Base-by-base conservation (phyloP, 805 yeast genomes). In the Spathaspora hagerdaliae region DNA sequence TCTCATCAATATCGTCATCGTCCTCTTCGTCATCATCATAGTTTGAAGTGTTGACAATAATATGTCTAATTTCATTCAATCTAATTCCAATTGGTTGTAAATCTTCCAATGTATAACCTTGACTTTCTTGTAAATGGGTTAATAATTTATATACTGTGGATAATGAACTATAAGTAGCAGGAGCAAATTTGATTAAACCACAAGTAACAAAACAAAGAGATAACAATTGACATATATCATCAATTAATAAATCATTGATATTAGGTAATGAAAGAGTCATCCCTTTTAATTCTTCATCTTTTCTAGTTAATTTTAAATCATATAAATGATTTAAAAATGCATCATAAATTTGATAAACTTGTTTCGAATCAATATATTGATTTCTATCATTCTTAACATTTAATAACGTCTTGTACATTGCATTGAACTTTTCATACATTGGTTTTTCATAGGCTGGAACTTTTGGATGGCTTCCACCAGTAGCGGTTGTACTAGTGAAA, bases 101-200 rank as follows among this genome's bases (percentile, higher is more conserved):
- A 62, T 94, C 99, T 54, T 85, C 87, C 45, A 79, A 81, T 1
- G 97, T 90, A 64, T 83, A 92, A 15, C 87, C 88, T 45, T 82
- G 82, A 41, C 87, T 79, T 60, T 87, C 96, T 52, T 81, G 78
- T 50, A 92, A 69, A 65, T 92, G 98, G 51, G 81, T 87, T 53
- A 94, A 73, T 47, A 94, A 69, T 54, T 94, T 81, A 65, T 84
- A 85, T 15, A 94, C 96, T 0, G 98, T 89, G 36, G 90, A 76
- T 36, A 92, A 69, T 3, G 96, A 87, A 6, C 96, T 92, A 65
- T 87, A 94, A 1, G 96, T 87, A 5, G 97, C 96, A 1, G 98
- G 96, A 1, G 97, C 96, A 32, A 89, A 78, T 54, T 89, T 84
- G 39, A 86, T 85, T 55, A 89, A 72, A 2, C 99, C 99, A 48